Evolutionary conservation across 805 yeast genomes (phyloP).

Genomic region (Cyberlindnera sargentensis): DNA sequence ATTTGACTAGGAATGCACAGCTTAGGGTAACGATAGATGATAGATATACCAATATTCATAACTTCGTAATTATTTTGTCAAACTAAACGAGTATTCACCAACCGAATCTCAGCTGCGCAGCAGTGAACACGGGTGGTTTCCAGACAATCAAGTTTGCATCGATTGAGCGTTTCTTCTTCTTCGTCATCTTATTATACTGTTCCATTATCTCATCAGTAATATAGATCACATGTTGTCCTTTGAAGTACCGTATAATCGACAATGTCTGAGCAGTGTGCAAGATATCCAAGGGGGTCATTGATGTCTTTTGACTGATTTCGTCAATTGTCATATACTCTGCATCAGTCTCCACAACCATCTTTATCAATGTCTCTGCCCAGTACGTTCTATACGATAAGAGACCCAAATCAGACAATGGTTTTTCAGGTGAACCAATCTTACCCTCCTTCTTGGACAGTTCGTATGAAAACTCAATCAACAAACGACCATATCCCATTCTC

Average conservation of each 20-base stretch:
- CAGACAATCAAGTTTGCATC: slow-evolving; percentile 70
- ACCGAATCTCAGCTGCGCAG: slow-evolving; percentile 92
- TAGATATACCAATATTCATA: background rate
- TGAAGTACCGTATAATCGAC: slow-evolving; percentile 84
- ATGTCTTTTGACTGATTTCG: slow-evolving; percentile 75
- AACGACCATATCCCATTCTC: slow-evolving; percentile 87
- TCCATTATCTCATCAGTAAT: slow-evolving; percentile 77
- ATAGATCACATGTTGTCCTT: slow-evolving; percentile 89
- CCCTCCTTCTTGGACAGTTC: slow-evolving; percentile 83
- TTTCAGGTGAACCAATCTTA: slow-evolving; percentile 94
- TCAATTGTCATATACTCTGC: slow-evolving; percentile 66
- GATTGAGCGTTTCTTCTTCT: slow-evolving; percentile 67
- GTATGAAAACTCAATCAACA: slow-evolving; percentile 89
- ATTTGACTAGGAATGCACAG: slow-evolving; percentile 42
- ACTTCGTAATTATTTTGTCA: slow-evolving; percentile 2
- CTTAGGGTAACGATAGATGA: background rate
- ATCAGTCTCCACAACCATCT: slow-evolving; percentile 55
- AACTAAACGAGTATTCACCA: slow-evolving; percentile 44
- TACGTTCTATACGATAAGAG: slow-evolving; percentile 87
- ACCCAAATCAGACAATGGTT: slow-evolving; percentile 93
- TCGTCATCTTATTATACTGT: slow-evolving; percentile 59
- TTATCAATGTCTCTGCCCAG: slow-evolving; percentile 89
- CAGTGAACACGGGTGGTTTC: slow-evolving; percentile 94
- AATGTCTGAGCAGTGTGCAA: slow-evolving; percentile 88
- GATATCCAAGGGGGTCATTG: slow-evolving; percentile 96